Evolutionary conservation across 2,329 filamentous ascomycete genomes (phyloP).

Genomic region (Xenoacremonium recifei): DNA sequence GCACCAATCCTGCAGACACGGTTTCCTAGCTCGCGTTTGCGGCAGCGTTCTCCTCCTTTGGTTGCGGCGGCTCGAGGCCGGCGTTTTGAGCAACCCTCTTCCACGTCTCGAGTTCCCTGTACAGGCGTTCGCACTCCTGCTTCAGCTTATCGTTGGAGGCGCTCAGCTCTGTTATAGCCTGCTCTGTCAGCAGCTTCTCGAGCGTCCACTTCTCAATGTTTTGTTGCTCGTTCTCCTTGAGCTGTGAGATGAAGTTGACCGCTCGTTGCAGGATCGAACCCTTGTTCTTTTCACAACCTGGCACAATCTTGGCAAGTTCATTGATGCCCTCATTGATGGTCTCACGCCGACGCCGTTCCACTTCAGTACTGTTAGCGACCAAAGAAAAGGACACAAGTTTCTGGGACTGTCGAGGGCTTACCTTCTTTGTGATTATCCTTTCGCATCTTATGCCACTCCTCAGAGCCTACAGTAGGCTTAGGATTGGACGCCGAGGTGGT

Average conservation of each 20-base stretch:
- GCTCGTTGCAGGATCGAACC: conserved; percentile 92
- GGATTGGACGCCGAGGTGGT: conserved; percentile 40
- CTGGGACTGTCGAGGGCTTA: no score
- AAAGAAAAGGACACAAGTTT: no score
- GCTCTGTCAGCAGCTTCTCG: conserved; percentile 86
- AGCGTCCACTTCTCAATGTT: conserved; percentile 94
- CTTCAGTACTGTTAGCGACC: conserved; percentile 53
- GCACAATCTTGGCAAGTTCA: conserved; percentile 95
- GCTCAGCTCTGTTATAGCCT: conserved; percentile 85
- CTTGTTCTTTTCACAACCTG: conserved; percentile 98
- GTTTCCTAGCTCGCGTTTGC: conserved; percentile 28
- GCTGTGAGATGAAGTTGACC: conserved; percentile 89
- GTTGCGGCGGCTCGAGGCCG: conserved; percentile 47
- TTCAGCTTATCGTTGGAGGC: conserved; percentile 86
- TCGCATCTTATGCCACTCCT: conserved; percentile 96
- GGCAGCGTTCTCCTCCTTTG: conserved; percentile 34
- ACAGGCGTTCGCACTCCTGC: conserved; percentile 73
- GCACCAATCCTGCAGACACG: no score
- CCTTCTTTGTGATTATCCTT: conserved; percentile 99
- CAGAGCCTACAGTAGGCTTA: conserved; percentile 90
- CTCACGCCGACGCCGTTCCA: conserved; percentile 92
- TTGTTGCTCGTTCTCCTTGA: conserved; percentile 90
- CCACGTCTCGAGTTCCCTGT: conserved; percentile 76
- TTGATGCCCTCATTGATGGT: conserved; percentile 99
- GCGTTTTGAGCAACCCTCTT: conserved; percentile 66